Base-by-base conservation (phyloP, 2,329 filamentous ascomycete genomes). In the Paracoccidioides lutzii region DNA sequence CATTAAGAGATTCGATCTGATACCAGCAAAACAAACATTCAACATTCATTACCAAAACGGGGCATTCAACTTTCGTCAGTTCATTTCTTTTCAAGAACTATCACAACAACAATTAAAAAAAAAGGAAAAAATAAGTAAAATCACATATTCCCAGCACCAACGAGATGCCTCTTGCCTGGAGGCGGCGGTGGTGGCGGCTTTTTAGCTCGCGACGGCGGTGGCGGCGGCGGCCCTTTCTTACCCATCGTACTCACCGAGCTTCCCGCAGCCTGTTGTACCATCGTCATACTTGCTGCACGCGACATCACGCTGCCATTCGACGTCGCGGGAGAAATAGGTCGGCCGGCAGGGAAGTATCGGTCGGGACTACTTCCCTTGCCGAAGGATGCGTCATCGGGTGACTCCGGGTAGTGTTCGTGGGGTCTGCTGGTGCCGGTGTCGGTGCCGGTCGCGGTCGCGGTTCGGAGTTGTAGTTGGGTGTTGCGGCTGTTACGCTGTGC, bases 131-230 rank as follows among this genome's bases (percentile, higher is more conserved):
- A 5, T 14, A n/a, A 15, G 1, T 15, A 42, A 42, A 42, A 42
- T 55, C 60, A 69, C 45, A 59, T 59, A 55, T 66, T 62, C 2
- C 59, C 62, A 37, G 63, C 63, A 43, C 66, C 63, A 3, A 70
- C 54, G 32, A 68, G 55, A 30, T 64, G 77, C 61, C 81, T 73
- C 74, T 85, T 85, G 71, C 82, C 78, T 28, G 83, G 82, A 9
- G 80, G 81, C 28, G 81, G 82, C 41, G 81, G 81, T 58, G 82
- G 81, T 28, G 80, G 78, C 10, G 82, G 81, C 68, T 85, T 85
- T 75, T 84, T 86, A 40, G 79, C 71, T 64, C 82, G 73, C 28
- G 78, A 78, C 7, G 80, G 79, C 32, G 81, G 81, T 30, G 82
- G 83, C 33, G 83, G 82, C 22, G 83, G 82, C 49, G 81, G 79